Base-by-base conservation (phyloP, 257 asterid species). In the Solanum pimpinellifolium region DNA sequence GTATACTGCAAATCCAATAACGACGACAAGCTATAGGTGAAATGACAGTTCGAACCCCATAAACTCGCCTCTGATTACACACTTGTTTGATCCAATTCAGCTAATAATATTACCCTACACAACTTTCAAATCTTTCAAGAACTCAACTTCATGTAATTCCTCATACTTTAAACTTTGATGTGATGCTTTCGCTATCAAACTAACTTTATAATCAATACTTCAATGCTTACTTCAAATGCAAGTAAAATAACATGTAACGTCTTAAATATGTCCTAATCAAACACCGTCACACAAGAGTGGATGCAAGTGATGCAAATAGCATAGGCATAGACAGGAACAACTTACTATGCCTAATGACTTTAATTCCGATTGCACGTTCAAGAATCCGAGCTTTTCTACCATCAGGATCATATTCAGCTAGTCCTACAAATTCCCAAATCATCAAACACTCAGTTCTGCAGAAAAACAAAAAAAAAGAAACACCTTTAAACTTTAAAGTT, bases 301-400 rank as follows among this genome's bases (percentile, higher is more conserved):
- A 74, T 4, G 27, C 29, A 73, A 11, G 81, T 73, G 81, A 4
- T 35, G 29, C 27, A 44, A 77, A 77, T n/a, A 25, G 37, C 41
- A 77, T 25, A 44, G 3, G 65, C 65, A 78, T 46, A 27, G 62
- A 46, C 42, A 41, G 23, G 23, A 86, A 77, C 69, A 87, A 86
- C 98, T 85, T 93, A 97, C 98, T 87, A 80, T 96, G 99, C 37
- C 95, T 89, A 84, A 97, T 93, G 83, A 97, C 99, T 93, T 93
- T 93, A 89, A 96, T 97, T 73, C 98, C 98, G 52, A 96, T 96
- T 15, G 95, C 93, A 84, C 89, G 90, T 91, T 97, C 99, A 60
- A 97, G 93, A 84, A 93, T 93, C 62, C 76, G 87, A 81, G 99
- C 98, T 88, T 92, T 93, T 87, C 88, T 90, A 90, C 98, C 98